Percentiles rank a stretch among this genome's conserved stretches.
Conservation (phyloP, 352 stramenopile genomes). For the Paralagenidium karlingii region DNA sequence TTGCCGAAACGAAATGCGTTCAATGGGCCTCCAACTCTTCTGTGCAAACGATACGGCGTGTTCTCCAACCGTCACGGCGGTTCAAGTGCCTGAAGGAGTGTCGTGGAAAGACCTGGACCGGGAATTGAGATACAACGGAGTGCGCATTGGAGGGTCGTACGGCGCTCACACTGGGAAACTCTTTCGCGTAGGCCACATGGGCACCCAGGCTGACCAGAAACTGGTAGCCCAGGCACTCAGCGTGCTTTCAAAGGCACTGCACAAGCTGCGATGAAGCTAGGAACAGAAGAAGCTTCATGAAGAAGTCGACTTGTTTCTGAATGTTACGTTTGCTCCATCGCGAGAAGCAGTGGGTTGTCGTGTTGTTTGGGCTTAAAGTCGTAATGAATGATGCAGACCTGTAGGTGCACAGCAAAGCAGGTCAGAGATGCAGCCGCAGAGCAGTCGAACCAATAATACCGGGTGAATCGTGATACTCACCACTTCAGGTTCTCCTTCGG, state of each 20-base stretch:
- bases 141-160: conserved; percentile 31
- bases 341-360: conserved; percentile 40
- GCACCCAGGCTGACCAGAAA: conserved; percentile 22
- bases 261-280: conserved; percentile 13
- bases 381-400: conserved; percentile 41
- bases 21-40: conserved; percentile 21
- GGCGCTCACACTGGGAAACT: conserved; percentile 25
- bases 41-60: conserved; percentile 12
- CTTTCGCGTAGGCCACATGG: conserved; percentile 43
- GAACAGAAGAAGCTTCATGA: not conserved
- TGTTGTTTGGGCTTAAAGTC: conserved; percentile 52
- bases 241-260: conserved; percentile 13
- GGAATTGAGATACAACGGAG: conserved; percentile 15
- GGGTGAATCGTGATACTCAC: conserved; percentile 8
- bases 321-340: conserved; percentile 19
- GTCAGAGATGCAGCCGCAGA: not conserved
- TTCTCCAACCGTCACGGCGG: conserved; percentile 31
- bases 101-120: conserved; percentile 17
- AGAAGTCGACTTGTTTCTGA: no score
- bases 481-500: conserved; percentile 21
- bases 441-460: no score
- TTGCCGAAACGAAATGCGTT: conserved; percentile 14
- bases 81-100: conserved; percentile 18
- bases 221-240: conserved; percentile 19
- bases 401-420: not conserved